A percentile compares a stretch with the other conserved stretches of the same genome.
Evolutionary conservation across 208 protist species (phyloP).

Genomic region (Wallacemonas sp.): DNA sequence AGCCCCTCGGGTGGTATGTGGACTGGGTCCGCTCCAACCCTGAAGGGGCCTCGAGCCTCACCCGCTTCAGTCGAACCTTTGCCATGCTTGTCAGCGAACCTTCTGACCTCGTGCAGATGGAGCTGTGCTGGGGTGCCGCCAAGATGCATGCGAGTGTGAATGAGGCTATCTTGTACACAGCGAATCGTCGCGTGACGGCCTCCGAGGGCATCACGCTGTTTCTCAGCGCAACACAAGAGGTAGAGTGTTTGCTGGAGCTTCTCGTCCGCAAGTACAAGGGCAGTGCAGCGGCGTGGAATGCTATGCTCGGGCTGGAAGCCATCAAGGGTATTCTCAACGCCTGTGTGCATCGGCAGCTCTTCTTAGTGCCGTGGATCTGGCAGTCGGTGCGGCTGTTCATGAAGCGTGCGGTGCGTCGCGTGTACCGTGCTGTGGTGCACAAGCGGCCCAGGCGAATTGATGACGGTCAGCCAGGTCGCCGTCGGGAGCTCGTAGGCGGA

Average conservation of each 20-base stretch:
- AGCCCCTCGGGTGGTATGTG: constrained; percentile 55
- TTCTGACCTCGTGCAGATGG: constrained; percentile 57
- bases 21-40: constrained; percentile 74
- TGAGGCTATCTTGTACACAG: constrained; percentile 32
- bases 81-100: constrained; percentile 65
- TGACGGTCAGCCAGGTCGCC: constrained; percentile 15
- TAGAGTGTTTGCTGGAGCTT: constrained; percentile 68
- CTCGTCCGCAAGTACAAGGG: constrained; percentile 53
- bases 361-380: constrained; percentile 72
- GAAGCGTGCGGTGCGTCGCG: constrained; percentile 19
- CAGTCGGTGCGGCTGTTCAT: constrained; percentile 39
- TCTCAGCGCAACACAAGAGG: constrained; percentile 38
- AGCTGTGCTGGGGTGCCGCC: constrained; percentile 56
- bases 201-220: constrained; percentile 41
- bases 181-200: constrained; percentile 9
- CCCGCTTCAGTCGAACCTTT: constrained; percentile 65
- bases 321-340: constrained; percentile 67
- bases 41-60: constrained; percentile 60
- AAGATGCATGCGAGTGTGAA: constrained; percentile 69
- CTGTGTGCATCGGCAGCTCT: constrained; percentile 65
- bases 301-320: constrained; percentile 51
- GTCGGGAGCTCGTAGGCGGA: background rate
- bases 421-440: constrained; percentile 7
- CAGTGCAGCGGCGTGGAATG: constrained; percentile 53
- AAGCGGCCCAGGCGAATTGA: too few relatives aligned